Evolutionary conservation across 306 rosid species (phyloP).

Genomic region (Mimosa bimucronata): DNA sequence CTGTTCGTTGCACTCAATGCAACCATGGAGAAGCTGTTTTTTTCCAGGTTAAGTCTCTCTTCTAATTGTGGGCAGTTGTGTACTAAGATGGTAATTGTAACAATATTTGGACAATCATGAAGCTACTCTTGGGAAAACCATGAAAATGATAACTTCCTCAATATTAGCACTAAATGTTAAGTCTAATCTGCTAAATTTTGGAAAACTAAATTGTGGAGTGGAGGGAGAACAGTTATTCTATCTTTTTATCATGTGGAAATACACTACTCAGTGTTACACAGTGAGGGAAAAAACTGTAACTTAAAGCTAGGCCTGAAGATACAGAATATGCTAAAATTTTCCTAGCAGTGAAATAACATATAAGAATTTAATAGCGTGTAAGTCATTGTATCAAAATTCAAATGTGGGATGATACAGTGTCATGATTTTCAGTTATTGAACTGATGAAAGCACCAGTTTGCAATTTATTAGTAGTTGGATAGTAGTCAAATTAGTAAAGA

Average conservation of each 20-base stretch:
- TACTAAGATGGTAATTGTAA: constrained; percentile 14
- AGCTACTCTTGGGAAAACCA: not conserved
- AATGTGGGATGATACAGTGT: not conserved
- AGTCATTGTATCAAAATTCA: not conserved
- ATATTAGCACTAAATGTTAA: not conserved
- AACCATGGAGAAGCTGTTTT: constrained; percentile 99
- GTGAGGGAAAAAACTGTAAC: constrained; percentile 15
- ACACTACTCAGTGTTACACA: not conserved
- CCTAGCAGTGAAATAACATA: not conserved
- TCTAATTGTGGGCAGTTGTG: not conserved
- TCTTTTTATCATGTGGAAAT: not conserved
- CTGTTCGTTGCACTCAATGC: constrained; percentile 88
- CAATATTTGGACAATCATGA: not conserved
- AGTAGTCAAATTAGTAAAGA: not conserved
- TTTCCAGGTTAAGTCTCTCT: constrained; percentile 69
- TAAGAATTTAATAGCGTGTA: not conserved
- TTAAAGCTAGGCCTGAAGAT: not conserved
- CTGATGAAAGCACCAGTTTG: not conserved
- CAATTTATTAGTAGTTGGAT: not conserved
- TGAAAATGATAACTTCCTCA: not conserved
- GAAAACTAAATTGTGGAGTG: constrained; percentile 20
- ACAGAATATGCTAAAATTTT: not conserved
- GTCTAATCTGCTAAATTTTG: not conserved
- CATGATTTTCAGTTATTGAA: not conserved
- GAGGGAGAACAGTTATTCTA: not conserved